Percentiles rank a stretch among this genome's conserved stretches.
Evolutionary conservation across 1,284 basidiomycete genomes (phyloP).

Genomic region (Microbotryum scabiosae): DNA sequence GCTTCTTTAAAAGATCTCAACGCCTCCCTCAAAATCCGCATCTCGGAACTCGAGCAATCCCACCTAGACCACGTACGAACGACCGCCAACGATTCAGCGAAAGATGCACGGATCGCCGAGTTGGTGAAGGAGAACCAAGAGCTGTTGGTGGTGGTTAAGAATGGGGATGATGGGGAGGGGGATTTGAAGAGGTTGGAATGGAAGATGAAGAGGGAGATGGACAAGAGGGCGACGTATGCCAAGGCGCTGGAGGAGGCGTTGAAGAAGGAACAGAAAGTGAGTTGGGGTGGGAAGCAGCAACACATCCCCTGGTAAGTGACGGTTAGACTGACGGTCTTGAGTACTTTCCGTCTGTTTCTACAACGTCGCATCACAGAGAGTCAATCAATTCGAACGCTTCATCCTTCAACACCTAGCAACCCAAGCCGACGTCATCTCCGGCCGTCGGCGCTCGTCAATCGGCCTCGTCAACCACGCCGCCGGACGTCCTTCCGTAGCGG

Average conservation of each 20-base stretch:
- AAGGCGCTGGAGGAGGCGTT: conserved; percentile 49
- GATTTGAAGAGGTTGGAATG: conserved; percentile 49
- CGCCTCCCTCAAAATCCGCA: conserved; percentile 3
- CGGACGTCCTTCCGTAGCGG: neutral
- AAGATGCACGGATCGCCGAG: conserved; percentile 17
- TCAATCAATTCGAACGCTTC: conserved; percentile 28
- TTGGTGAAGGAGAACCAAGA: conserved; percentile 29
- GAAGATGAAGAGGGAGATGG: conserved; percentile 51
- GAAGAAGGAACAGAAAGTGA: conserved; percentile 33
- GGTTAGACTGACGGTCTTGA: neutral
- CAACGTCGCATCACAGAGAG: conserved; percentile 6
- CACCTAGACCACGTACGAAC: conserved; percentile 6
- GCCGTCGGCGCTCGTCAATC: conserved; percentile 11
- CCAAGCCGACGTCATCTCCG: conserved; percentile 13
- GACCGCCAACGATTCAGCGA: conserved; percentile 4
- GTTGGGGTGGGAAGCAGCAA: neutral
- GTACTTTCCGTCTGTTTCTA: neutral
- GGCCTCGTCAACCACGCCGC: neutral
- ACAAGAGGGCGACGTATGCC: conserved; percentile 50
- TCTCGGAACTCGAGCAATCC: conserved; percentile 16
- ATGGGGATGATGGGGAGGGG: conserved; percentile 16
- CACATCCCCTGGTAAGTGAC: neutral
- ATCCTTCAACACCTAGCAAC: conserved; percentile 24
- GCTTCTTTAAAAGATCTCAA: conserved; percentile 15
- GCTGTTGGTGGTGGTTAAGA: conserved; percentile 22